Percentiles rank a stretch among this genome's conserved stretches.
phyloP scores from a whole-genome alignment of 208 protist genomes.

The Naegleria lovaniensis region DNA sequence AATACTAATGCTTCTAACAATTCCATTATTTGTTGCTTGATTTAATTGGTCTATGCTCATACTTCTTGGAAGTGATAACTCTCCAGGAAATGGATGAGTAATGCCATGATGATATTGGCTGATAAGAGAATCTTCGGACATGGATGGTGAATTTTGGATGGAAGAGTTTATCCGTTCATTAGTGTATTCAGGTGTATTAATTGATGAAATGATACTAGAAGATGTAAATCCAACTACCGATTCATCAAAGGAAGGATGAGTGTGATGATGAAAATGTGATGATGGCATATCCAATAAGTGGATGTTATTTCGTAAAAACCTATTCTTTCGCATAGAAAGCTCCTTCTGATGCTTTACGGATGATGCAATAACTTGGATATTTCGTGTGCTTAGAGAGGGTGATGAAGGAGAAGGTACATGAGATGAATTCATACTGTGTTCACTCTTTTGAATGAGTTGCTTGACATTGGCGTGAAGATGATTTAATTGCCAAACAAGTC shows the following conservation, averaged over 20 bases:
- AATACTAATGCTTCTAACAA: not conserved
- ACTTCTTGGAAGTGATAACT: not conserved
- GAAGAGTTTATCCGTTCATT: not conserved
- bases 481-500: not conserved
- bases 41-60: not conserved
- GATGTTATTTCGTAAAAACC: not conserved
- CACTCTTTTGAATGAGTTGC: not conserved
- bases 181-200: not conserved
- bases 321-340: not conserved
- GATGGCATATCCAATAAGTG: not conserved
- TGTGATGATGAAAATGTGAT: not conserved
- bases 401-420: not conserved
- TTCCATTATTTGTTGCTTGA: not conserved
- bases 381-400: not conserved
- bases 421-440: not conserved
- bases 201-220: not conserved
- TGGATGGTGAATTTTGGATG: not conserved
- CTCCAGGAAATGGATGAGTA: not conserved
- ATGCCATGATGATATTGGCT: not conserved
- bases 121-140: not conserved
- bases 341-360: not conserved
- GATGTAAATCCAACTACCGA: not conserved
- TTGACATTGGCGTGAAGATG: not conserved
- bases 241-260: not conserved
- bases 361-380: not conserved